phyloP scores from a whole-genome alignment of 208 protist genomes.

The Porcisia hertigi region DNA sequence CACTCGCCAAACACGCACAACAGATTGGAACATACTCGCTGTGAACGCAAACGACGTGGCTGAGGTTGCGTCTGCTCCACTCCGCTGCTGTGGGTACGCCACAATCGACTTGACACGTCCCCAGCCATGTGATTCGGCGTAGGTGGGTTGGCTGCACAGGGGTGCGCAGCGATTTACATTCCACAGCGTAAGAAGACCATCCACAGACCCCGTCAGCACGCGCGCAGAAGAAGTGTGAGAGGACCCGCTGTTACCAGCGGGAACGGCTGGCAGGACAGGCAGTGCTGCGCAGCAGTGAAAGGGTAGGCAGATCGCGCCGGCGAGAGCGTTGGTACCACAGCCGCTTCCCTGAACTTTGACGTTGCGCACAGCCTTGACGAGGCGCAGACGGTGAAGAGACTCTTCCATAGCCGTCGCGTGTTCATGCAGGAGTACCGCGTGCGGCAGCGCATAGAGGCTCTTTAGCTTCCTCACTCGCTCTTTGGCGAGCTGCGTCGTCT shows the following conservation, averaged over 20 bases:
- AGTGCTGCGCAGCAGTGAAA: slow-evolving; percentile 61
- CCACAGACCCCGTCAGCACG: slow-evolving; percentile 67
- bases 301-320: slow-evolving; percentile 66
- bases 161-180: slow-evolving; percentile 49
- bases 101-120: slow-evolving; percentile 64
- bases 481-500: slow-evolving; percentile 48
- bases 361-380: slow-evolving; percentile 82
- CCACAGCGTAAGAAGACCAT: slow-evolving; percentile 86
- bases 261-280: slow-evolving; percentile 5
- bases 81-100: slow-evolving; percentile 36
- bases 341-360: slow-evolving; percentile 45
- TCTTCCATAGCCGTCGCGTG: slow-evolving; percentile 38
- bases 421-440: slow-evolving; percentile 22
- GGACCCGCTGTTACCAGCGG: neutral
- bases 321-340: slow-evolving; percentile 17
- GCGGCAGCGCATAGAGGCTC: slow-evolving; percentile 47
- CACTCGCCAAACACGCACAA: slow-evolving; percentile 56
- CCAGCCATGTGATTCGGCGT: slow-evolving; percentile 38
- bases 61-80: neutral
- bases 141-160: slow-evolving; percentile 47
- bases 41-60: slow-evolving; percentile 52
- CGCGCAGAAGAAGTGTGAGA: slow-evolving; percentile 1
- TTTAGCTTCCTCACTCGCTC: slow-evolving; percentile 59
- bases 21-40: slow-evolving; percentile 71
- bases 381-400: slow-evolving; percentile 44